Percentiles rank a stretch among this genome's conserved stretches.
Evolutionary conservation across 352 stramenopile species (phyloP).

Genomic region (Phytophthora pini): DNA sequence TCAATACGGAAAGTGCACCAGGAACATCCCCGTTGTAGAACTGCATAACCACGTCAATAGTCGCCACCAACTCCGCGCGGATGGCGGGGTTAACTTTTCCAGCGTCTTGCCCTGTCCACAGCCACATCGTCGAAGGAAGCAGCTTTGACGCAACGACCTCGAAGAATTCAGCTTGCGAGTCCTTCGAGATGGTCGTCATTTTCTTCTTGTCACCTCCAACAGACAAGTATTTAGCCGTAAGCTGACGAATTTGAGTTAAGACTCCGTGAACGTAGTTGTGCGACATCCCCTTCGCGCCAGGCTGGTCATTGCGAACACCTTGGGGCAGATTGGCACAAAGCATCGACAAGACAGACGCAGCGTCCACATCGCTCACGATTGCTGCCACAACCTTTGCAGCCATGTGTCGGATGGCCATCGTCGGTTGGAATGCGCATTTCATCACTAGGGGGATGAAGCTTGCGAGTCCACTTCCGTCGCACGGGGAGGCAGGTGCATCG

Average conservation of each 20-base stretch:
- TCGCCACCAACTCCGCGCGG: constrained; percentile 58
- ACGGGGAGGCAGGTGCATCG: constrained; percentile 13
- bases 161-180: constrained; percentile 32
- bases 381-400: constrained; percentile 75
- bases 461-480: constrained; percentile 27
- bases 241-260: constrained; percentile 61
- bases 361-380: constrained; percentile 68
- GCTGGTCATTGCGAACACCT: constrained; percentile 26
- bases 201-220: constrained; percentile 8
- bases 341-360: constrained; percentile 42
- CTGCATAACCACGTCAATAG: constrained; percentile 49
- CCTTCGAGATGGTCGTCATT: constrained; percentile 10
- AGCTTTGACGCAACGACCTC: constrained; percentile 41
- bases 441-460: constrained; percentile 76
- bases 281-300: constrained; percentile 27
- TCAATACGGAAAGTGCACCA: constrained; percentile 16
- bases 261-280: constrained; percentile 74
- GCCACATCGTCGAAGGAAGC: constrained; percentile 54
- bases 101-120: constrained; percentile 36
- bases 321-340: constrained; percentile 53
- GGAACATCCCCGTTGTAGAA: constrained; percentile 32
- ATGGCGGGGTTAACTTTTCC: constrained; percentile 46
- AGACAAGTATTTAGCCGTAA: constrained; percentile 52
- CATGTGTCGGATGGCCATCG: constrained; percentile 84
- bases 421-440: constrained; percentile 68